These are phyloP conservation scores for Diplodia sapinea DNA, from an alignment of 2,329 filamentous ascomycete genomes.

Conservation along the genomic window DNA sequence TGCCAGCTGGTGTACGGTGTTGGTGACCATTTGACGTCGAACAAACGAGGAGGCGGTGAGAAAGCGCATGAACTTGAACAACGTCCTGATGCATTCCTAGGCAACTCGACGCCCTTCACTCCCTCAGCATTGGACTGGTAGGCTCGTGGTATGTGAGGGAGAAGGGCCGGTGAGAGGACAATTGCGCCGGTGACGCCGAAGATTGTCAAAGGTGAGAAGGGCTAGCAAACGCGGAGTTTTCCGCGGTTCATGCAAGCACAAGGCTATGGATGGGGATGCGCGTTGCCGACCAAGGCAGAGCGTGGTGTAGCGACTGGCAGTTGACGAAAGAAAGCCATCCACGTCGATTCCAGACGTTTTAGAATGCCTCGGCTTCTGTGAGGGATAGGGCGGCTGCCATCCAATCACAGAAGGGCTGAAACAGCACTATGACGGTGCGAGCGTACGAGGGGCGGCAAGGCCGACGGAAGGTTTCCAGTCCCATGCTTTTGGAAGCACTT, in stretches of 20 bases:
- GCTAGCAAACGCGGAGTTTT: conserved; percentile 3
- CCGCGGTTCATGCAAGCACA: conserved; percentile 9
- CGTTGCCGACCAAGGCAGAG: neutral
- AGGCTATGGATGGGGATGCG: neutral
- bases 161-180: neutral
- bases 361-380: conserved; percentile 29
- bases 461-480: conserved; percentile 10
- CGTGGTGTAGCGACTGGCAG: neutral
- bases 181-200: conserved; percentile 8
- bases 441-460: conserved; percentile 4
- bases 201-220: neutral
- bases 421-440: conserved; percentile 11
- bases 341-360: conserved; percentile 9
- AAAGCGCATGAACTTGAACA: conserved; percentile 23
- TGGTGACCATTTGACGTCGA: conserved; percentile 14
- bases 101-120: conserved; percentile 13
- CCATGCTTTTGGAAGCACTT: conserved; percentile 19
- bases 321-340: conserved; percentile 18
- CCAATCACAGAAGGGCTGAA: conserved; percentile 14
- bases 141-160: conserved; percentile 19
- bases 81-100: conserved; percentile 19
- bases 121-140: conserved; percentile 10
- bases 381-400: conserved; percentile 8
- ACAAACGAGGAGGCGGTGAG: conserved; percentile 23
- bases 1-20: conserved; percentile 19